Percentiles rank a stretch among this genome's conserved stretches.
These are phyloP conservation scores for Phaeophleospora eucalypticola DNA, from an alignment of 2,329 filamentous ascomycete species.

Conservation along the genomic window DNA sequence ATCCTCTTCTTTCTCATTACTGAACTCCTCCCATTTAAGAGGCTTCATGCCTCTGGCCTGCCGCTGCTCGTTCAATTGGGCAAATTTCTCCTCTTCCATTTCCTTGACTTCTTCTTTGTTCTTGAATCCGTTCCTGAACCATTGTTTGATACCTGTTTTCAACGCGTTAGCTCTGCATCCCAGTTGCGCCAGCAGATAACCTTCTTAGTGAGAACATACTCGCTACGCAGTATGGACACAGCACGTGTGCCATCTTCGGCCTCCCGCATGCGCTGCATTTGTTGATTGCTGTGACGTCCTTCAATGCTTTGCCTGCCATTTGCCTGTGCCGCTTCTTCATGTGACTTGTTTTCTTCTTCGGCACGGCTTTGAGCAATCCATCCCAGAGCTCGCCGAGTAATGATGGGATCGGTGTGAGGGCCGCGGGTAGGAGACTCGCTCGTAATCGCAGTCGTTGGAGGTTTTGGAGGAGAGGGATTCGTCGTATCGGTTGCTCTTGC, in stretches of 20 bases:
- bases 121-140: constrained; percentile 35
- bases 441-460: constrained; percentile 41
- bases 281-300: constrained; percentile 83
- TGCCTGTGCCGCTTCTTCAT: constrained; percentile 90
- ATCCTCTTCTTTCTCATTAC: constrained; percentile 20
- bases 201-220: constrained; percentile 53
- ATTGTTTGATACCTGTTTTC: constrained; percentile 31
- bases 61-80: constrained; percentile 25
- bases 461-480: constrained; percentile 42
- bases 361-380: constrained; percentile 82
- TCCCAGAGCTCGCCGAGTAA: constrained; percentile 87
- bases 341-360: constrained; percentile 98
- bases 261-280: constrained; percentile 86
- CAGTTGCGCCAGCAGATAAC: neutral
- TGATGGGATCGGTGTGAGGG: constrained; percentile 62
- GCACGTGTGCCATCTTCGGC: constrained; percentile 78
- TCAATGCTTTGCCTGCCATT: constrained; percentile 90
- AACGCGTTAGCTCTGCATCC: constrained; percentile 1
- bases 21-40: constrained; percentile 22
- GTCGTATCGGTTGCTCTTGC: constrained; percentile 43
- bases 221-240: constrained; percentile 82
- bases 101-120: constrained; percentile 24
- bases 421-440: constrained; percentile 44
- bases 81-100: constrained; percentile 20
- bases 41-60: constrained; percentile 21